Conservation (phyloP, 768 basidiomycete genomes). For the Podaxis mareebaensis region DNA sequence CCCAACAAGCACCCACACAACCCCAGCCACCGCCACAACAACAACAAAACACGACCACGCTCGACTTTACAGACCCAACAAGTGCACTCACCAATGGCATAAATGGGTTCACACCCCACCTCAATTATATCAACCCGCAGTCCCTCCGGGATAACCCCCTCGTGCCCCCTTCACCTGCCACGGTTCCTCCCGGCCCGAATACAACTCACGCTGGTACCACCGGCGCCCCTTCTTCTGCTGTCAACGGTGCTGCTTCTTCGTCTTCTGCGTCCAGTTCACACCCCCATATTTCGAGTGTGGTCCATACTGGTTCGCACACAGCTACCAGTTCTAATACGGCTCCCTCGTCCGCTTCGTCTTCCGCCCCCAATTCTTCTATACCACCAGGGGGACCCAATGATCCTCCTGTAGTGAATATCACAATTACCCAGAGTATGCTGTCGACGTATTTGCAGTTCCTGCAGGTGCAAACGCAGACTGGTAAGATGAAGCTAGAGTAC, state of each 20-base stretch:
- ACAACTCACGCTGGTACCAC: slow-evolving; percentile 10
- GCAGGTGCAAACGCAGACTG: slow-evolving; percentile 67
- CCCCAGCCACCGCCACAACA: slow-evolving; percentile 17
- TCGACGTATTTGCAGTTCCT: slow-evolving; percentile 59
- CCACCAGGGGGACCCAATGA: slow-evolving; percentile 19
- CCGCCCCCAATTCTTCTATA: slow-evolving; percentile 17
- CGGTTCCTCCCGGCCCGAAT: slow-evolving; percentile 21
- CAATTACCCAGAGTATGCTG: slow-evolving; percentile 58
- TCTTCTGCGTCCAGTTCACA: slow-evolving; percentile 10
- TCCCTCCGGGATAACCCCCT: slow-evolving; percentile 35
- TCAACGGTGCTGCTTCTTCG: slow-evolving; percentile 7
- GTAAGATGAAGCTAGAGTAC: slow-evolving; percentile 70
- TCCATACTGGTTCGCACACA: slow-evolving; percentile 15
- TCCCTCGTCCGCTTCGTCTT: slow-evolving; percentile 15
- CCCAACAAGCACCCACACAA: slow-evolving; percentile 8
- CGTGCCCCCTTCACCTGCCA: slow-evolving; percentile 26
- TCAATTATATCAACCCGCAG: slow-evolving; percentile 40
- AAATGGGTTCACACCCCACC: slow-evolving; percentile 30
- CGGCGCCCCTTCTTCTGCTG: slow-evolving; percentile 9
- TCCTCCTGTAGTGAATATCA: slow-evolving; percentile 36
- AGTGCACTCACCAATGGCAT: slow-evolving; percentile 29
- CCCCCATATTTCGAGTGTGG: slow-evolving; percentile 9
- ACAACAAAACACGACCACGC: slow-evolving; percentile 20
- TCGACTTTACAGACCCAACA: slow-evolving; percentile 38
- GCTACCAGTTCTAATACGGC: slow-evolving; percentile 17